A percentile compares a stretch with the other conserved stretches of the same genome.
Evolutionary conservation across 2,329 filamentous ascomycete genomes (phyloP).

Genomic region (Coniochaeta pulveracea): DNA sequence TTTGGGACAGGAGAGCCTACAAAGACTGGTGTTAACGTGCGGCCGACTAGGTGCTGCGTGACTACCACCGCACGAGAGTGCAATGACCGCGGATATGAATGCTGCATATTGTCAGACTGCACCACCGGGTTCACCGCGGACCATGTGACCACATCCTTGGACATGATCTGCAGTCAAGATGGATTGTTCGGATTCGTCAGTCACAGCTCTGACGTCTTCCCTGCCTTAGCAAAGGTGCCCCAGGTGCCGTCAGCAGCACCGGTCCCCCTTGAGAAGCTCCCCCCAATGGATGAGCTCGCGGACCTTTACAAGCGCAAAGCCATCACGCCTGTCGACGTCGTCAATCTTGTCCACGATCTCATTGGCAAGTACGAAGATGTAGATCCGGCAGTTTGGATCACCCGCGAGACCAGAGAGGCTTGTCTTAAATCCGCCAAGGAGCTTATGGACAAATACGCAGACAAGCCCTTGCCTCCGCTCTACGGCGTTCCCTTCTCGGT

Average conservation of each 20-base stretch:
- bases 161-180: conserved; percentile 37
- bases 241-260: conserved; percentile 6
- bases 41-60: conserved; percentile 22
- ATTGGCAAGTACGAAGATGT: conserved; percentile 26
- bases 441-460: conserved; percentile 25
- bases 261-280: conserved; percentile 4
- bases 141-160: conserved; percentile 33
- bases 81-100: conserved; percentile 50
- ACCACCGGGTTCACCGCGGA: conserved; percentile 34
- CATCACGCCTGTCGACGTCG: conserved; percentile 6
- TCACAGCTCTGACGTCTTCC: conserved; percentile 25
- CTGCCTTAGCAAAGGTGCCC: conserved; percentile 7
- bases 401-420: conserved; percentile 25
- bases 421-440: conserved; percentile 26
- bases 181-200: conserved; percentile 38
- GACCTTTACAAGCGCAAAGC: conserved; percentile 4
- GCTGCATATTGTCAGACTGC: conserved; percentile 37
- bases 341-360: conserved; percentile 3
- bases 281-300: conserved; percentile 5
- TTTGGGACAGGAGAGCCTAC: conserved; percentile 1
- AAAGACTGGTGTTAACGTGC: conserved; percentile 1
- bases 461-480: conserved; percentile 31
- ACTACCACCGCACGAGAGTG: conserved; percentile 42
- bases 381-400: conserved; percentile 40
- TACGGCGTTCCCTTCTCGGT: conserved; percentile 45